Conservation (phyloP, 352 stramenopile species). For the Pythium pectinolyticum region DNA sequence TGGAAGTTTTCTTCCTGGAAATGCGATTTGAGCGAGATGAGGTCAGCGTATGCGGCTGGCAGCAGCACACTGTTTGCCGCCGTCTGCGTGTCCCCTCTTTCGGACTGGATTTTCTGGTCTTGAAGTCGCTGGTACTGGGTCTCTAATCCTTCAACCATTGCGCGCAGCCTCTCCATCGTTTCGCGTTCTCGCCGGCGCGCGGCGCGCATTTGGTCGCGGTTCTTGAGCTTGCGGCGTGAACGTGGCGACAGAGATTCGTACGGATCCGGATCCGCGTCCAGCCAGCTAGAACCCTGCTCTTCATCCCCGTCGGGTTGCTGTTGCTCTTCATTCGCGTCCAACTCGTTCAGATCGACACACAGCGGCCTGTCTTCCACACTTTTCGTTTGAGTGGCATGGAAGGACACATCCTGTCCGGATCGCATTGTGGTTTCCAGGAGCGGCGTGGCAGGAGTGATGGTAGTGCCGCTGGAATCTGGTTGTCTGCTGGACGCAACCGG, state of each 20-base stretch:
- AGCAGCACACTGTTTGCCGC: background rate
- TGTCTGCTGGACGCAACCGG: no score
- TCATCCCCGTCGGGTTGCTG: background rate
- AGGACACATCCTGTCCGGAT: no score
- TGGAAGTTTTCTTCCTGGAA: constrained; percentile 34
- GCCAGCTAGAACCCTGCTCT: background rate
- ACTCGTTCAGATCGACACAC: no score
- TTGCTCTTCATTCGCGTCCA: no score
- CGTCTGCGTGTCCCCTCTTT: background rate
- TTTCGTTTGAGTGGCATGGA: no score
- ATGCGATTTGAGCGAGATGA: constrained; percentile 35
- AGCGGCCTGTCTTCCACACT: no score
- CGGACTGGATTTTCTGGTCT: constrained; percentile 4
- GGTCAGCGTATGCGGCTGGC: constrained; percentile 26
- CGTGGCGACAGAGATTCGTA: constrained; percentile 40
- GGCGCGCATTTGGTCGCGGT: constrained; percentile 55
- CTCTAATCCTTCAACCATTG: constrained; percentile 50
- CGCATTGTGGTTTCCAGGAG: no score
- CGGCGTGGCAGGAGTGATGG: no score
- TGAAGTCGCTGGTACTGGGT: constrained; percentile 31
- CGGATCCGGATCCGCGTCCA: background rate
- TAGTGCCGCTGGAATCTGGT: no score
- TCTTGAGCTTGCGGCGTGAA: constrained; percentile 48
- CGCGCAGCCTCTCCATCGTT: constrained; percentile 46
- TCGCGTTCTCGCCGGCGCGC: constrained; percentile 50